These are phyloP conservation scores for Fusarium torreyae DNA, from an alignment of 2,329 filamentous ascomycete genomes.

Conservation along the genomic window DNA sequence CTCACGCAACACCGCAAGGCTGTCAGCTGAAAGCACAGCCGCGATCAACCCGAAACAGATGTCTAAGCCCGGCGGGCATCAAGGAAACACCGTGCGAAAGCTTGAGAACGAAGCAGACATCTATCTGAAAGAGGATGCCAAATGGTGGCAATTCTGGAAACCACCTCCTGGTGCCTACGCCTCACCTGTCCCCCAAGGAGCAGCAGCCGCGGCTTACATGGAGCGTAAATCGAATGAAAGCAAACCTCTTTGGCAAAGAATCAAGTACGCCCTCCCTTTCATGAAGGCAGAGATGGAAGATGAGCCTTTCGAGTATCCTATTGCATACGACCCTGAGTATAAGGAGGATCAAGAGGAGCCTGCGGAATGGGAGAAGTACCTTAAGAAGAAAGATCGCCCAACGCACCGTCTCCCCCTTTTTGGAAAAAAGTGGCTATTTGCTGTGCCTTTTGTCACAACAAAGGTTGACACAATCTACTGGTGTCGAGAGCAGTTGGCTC, in stretches of 20 bases:
- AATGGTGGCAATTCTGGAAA: slow-evolving; percentile 77
- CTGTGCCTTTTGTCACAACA: slow-evolving; percentile 83
- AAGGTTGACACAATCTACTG: slow-evolving; percentile 97
- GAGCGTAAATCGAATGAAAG: slow-evolving; percentile 56
- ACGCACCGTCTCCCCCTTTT: slow-evolving; percentile 82
- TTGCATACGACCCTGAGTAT: slow-evolving; percentile 75
- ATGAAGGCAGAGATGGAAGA: slow-evolving; percentile 59
- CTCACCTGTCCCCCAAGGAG: slow-evolving; percentile 72
- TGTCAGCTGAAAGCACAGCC: slow-evolving; percentile 58
- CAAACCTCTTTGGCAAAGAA: slow-evolving; percentile 66
- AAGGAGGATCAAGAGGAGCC: slow-evolving; percentile 70
- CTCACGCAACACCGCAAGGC: too few species aligned
- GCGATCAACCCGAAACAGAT: slow-evolving; percentile 43
- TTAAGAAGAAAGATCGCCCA: slow-evolving; percentile 85
- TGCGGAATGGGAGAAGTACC: slow-evolving; percentile 85
- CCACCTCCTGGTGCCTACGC: slow-evolving; percentile 72
- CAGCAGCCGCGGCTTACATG: slow-evolving; percentile 58
- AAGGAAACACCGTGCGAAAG: slow-evolving; percentile 71
- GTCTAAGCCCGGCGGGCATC: too few species aligned
- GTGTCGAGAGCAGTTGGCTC: slow-evolving; percentile 87
- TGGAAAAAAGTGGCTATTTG: slow-evolving; percentile 79
- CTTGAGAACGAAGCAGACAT: too few species aligned
- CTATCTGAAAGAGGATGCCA: too few species aligned
- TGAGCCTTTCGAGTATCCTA: too few species aligned
- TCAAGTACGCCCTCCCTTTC: slow-evolving; percentile 67